A percentile compares a stretch with the other conserved stretches of the same genome.
phyloP scores from a whole-genome alignment of 176 grass and related monocot species.

The Oryza glumipatula region DNA sequence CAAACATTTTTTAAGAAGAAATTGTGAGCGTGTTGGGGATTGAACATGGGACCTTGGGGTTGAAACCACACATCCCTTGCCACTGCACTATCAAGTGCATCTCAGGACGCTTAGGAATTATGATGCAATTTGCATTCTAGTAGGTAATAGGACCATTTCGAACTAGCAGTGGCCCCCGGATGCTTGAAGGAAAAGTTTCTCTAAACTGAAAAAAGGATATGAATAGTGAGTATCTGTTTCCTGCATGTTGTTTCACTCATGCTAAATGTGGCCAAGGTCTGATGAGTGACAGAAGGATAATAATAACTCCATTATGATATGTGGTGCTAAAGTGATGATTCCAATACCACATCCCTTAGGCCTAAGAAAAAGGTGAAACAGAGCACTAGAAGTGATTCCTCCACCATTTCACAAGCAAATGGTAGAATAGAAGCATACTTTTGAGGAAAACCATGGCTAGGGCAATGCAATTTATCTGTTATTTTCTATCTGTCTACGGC shows the following conservation, averaged over 20 bases:
- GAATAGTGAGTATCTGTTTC: constrained; percentile 24
- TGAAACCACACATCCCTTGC: too few relatives aligned
- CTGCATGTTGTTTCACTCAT: not conserved
- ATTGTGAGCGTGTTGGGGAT: too few relatives aligned
- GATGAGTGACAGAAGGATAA: constrained; percentile 3
- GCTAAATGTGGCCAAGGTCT: constrained; percentile 27
- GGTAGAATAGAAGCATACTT: constrained; percentile 36
- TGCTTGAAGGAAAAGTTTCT: constrained; percentile 22
- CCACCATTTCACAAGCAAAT: constrained; percentile 35
- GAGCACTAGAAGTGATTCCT: constrained; percentile 40
- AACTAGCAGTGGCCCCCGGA: constrained; percentile 12
- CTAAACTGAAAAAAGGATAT: constrained; percentile 32
- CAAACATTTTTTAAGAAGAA: too few relatives aligned
- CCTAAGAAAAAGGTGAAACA: not conserved
- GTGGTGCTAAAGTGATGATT: constrained; percentile 33
- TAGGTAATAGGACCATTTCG: not conserved
- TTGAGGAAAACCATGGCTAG: constrained; percentile 29
- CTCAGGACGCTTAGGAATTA: not conserved
- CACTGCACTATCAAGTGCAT: too few relatives aligned
- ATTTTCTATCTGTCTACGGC: constrained; percentile 2
- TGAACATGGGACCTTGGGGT: too few relatives aligned
- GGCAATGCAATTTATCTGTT: constrained; percentile 36
- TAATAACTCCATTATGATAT: not conserved
- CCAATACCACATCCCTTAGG: constrained; percentile 24
- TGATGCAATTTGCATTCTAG: not conserved